Conservation (phyloP, 257 asterid genomes). For the Echium plantagineum region DNA sequence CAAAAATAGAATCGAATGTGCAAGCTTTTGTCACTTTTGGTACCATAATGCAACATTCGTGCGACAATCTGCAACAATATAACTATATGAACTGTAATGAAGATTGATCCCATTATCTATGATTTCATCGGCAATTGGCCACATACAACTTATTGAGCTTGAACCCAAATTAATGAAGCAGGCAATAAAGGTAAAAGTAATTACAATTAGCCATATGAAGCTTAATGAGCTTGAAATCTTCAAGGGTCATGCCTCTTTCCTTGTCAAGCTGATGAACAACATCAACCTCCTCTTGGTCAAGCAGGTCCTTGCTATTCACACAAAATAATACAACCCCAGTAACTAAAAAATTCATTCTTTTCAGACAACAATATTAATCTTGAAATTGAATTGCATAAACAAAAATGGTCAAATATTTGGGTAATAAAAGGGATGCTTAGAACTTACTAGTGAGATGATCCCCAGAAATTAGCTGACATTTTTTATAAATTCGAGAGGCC, state of each 20-base stretch:
- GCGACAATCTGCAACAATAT: too few species aligned
- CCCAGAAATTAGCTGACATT: constrained; percentile 99
- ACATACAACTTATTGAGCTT: too few species aligned
- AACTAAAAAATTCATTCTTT: background rate
- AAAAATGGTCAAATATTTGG: background rate
- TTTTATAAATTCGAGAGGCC: too few species aligned
- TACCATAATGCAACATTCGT: too few species aligned
- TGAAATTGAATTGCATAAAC: background rate
- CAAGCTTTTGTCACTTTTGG: too few species aligned
- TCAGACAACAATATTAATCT: background rate
- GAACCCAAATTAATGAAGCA: too few species aligned
- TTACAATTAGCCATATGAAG: constrained; percentile 73
- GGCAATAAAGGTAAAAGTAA: background rate
- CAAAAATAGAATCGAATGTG: too few species aligned
- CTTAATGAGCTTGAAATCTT: constrained; percentile 90
- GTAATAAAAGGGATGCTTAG: too few species aligned
- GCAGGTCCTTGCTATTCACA: constrained; percentile 52
- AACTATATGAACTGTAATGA: too few species aligned
- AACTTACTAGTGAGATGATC: constrained; percentile 75
- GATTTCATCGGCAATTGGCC: too few species aligned
- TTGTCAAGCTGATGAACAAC: constrained; percentile 65
- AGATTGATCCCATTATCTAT: too few species aligned
- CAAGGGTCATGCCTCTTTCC: constrained; percentile 71
- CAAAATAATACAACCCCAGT: background rate
- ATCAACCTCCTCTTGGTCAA: constrained; percentile 74